Evolutionary conservation across 352 stramenopile species (phyloP), one percentile per base, ranked within the genome.

Genomic region (Phytophthora boehmeriae): DNA sequence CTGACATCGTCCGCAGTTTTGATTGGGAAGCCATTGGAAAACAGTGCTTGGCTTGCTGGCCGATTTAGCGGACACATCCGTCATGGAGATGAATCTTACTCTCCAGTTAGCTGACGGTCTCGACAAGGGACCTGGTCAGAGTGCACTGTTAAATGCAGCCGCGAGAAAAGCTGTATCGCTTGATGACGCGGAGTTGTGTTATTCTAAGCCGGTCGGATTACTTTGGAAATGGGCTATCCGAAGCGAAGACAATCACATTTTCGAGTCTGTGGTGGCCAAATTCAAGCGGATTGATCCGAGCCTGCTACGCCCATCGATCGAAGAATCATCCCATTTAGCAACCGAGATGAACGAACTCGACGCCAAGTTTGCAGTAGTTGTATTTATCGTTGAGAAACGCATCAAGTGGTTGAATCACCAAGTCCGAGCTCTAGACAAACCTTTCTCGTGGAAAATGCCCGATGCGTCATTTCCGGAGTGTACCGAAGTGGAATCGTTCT

Each of bases 371-470:
- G 38, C 6, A 19, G 38, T 20, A 19, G 11, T 44, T 44, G n/a
- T 17, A 9, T 44, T 16, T 16, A 44, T 44, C 38, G 38, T 20
- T 22, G 38, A 16, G n/a, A 44, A 22, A 17, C 38, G 38, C 11
- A 44, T 57, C 5, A 35, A 70, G 27, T 66, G 44, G 56, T 10
- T 66, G 3, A 53, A 71, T 38, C 16, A 27, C 10, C 32, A 53
- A 43, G 30, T 55, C 48, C 6, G 35, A 42, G 22, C 17, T 62
- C 34, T 44, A 9, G 25, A 41, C 14, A 59, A 36, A 27, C 53
- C 46, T 2, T 59, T 66, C n/a, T 63, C 65, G 38, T 68, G 63
- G 63, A 34, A 52, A 23, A 73, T 73, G 35, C 59, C 59, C 1
- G 17, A 47, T 8, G 58, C 64, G 19, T 17, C 20, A 38, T 56